Conservation (phyloP, 768 basidiomycete genomes). For the Tulasnella calospora region DNA sequence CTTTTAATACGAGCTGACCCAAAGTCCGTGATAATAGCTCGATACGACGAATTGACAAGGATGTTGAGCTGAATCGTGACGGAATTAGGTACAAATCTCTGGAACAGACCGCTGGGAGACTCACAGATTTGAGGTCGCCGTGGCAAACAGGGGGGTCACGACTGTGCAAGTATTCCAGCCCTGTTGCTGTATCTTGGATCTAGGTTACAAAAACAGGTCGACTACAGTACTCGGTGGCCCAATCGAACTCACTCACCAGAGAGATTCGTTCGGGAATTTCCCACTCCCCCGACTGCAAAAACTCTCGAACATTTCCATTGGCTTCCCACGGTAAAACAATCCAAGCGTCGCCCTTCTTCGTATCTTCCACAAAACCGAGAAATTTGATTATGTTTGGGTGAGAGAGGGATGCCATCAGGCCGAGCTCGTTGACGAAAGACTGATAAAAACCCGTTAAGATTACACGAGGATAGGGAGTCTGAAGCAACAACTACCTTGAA, state of each 20-base stretch:
- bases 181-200: background rate
- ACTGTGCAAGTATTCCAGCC: background rate
- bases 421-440: background rate
- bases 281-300: background rate
- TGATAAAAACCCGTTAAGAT: background rate
- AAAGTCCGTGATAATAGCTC: background rate
- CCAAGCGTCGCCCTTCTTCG: background rate
- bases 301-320: background rate
- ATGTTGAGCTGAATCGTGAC: background rate
- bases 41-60: background rate
- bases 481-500: background rate
- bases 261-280: background rate
- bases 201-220: background rate
- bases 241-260: background rate
- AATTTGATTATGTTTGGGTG: background rate
- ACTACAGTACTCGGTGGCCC: background rate
- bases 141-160: background rate
- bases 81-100: too few relatives aligned
- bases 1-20: background rate
- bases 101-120: background rate
- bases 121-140: background rate
- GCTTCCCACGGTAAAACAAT: background rate
- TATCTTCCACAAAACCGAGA: background rate
- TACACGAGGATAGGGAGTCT: too few relatives aligned
- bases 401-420: background rate